Evolutionary conservation across 202 grass and related monocot genomes (phyloP).

Genomic region (Thinopyrum obtusiflorum): DNA sequence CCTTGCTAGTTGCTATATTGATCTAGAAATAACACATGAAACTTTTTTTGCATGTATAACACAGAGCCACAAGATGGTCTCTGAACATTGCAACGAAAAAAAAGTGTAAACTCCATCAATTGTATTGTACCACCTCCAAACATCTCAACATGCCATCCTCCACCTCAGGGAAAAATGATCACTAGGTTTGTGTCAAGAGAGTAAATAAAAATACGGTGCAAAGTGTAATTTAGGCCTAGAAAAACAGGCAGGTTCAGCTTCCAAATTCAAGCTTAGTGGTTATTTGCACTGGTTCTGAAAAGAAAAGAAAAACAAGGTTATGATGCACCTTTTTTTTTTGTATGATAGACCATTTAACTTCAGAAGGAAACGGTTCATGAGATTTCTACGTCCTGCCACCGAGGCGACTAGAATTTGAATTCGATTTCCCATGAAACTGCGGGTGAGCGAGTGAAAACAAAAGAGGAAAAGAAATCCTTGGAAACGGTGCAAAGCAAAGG

Average conservation of each 20-base stretch:
- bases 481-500: conserved; percentile 41
- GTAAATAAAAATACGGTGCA: not conserved
- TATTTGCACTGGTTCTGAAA: not conserved
- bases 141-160: not conserved
- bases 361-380: too few relatives aligned
- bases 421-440: not conserved
- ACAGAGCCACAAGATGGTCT: not conserved
- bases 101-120: not conserved
- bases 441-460: not conserved
- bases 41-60: too few relatives aligned
- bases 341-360: too few relatives aligned
- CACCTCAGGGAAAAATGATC: not conserved
- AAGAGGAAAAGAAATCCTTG: conserved; percentile 5
- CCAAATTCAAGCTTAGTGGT: not conserved
- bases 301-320: not conserved
- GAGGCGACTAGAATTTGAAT: not conserved
- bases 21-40: too few relatives aligned
- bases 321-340: too few relatives aligned
- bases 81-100: not conserved
- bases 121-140: not conserved
- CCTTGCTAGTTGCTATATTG: too few relatives aligned
- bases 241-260: not conserved
- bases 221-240: not conserved
- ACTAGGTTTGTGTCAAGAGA: not conserved
- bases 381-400: not conserved